Evolutionary conservation across 148 eudicot genomes (phyloP), one percentile per base, ranked within the genome.

Genomic region (Cornus florida): DNA sequence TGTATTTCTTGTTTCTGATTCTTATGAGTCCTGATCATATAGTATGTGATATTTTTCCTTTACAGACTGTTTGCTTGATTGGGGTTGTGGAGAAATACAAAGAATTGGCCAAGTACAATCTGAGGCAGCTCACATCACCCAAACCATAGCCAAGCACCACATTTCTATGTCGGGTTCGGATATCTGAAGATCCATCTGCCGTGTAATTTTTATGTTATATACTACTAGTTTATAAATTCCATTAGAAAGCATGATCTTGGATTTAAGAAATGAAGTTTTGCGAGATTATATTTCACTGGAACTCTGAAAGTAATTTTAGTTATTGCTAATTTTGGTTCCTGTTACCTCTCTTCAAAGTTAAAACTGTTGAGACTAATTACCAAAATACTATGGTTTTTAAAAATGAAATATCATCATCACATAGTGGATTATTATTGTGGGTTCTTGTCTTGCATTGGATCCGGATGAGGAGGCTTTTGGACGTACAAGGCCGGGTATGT

Each of bases 31-130:
- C 62, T 16, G 17, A 57, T 57, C 38, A 35, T 35, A 35, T 43
- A 19, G 13, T 16, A 16, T 57, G 2, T 62, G 8, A 53, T 14
- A 28, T 71, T 60, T 71, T 39, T 41, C 22, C 82, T 77, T 67
- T 87, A 12, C 93, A 96, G 99, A 96, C 99, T 10, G 90, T 94
- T 24, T 94, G 99, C 91, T 86, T 92, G 89, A 84, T 96, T 73
- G 97, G 99, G 53, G 90, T 94, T 10, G 97, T 94, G 56, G 94
- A 91, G 82, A 96, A 92, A 88, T 96, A 91, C 95, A 96, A 96
- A 88, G 97, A 96, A 84, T 84, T 92, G 75, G 97, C 95, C 19
- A 94, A 96, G 83, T 96, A 83, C 88, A 96, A 93, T 78, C 50
- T 94, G 81, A 89, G 98, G 86, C 95, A 96, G 86, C 94, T 95